These are phyloP conservation scores for Poteriospumella lacustris DNA, from an alignment of 108 stramenopile species.

Conservation along the genomic window DNA sequence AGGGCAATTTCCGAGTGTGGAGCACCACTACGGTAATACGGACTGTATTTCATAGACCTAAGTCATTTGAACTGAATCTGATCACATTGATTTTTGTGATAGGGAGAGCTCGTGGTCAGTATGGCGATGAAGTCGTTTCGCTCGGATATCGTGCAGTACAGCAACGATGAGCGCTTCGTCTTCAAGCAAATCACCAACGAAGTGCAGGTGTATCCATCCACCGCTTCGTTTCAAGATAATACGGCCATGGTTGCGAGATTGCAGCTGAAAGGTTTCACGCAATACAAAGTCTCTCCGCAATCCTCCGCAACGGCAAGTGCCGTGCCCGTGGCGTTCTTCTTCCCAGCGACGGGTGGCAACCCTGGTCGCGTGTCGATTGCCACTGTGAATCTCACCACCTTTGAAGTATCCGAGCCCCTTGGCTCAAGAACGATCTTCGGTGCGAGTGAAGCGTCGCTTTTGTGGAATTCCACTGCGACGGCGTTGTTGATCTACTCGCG, in stretches of 20 bases:
- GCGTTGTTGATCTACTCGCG: constrained; percentile 69
- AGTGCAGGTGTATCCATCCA: constrained; percentile 35
- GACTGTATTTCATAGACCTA: not conserved
- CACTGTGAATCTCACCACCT: too few relatives aligned
- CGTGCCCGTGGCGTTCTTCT: constrained; percentile 62
- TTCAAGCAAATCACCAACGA: constrained; percentile 44
- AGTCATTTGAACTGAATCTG: too few relatives aligned
- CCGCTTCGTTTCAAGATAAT: not conserved
- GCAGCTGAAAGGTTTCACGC: not conserved
- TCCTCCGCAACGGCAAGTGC: not conserved
- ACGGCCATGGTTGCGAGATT: not conserved
- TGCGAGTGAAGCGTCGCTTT: constrained; percentile 61
- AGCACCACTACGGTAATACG: not conserved
- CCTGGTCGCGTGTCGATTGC: constrained; percentile 58
- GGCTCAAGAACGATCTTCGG: constrained; percentile 44
- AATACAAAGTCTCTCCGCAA: not conserved
- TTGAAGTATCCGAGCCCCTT: constrained; percentile 23
- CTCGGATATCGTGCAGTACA: constrained; percentile 75
- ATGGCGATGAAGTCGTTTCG: constrained; percentile 64
- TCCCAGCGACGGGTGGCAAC: constrained; percentile 75
- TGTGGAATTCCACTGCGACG: constrained; percentile 72
- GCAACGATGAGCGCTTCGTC: constrained; percentile 66
- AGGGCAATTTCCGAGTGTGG: constrained; percentile 18
- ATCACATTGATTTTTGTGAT: too few relatives aligned
- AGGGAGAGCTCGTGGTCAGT: constrained; percentile 57